Evolutionary conservation across 805 yeast species (phyloP).

Genomic region (Suhomyces faveliae): DNA sequence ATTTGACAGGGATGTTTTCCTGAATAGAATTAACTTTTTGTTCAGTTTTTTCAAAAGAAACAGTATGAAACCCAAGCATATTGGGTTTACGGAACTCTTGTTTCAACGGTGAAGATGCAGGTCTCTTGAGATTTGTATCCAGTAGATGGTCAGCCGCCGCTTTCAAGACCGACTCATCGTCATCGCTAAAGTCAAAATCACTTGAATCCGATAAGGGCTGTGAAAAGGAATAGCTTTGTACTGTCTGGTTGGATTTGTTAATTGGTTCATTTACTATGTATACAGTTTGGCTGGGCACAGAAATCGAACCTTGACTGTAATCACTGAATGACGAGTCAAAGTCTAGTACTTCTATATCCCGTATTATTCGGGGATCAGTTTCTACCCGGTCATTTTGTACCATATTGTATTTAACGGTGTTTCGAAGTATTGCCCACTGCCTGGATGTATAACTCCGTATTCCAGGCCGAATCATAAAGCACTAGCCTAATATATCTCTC

Average conservation of each 20-base stretch:
- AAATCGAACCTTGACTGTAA: background rate
- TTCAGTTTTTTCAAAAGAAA: conserved; percentile 1
- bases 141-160: conserved; percentile 9
- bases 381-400: conserved; percentile 1
- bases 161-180: conserved; percentile 10
- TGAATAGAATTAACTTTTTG: background rate
- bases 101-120: background rate
- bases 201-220: background rate
- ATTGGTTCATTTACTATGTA: background rate
- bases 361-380: conserved; percentile 2
- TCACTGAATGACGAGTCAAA: conserved; percentile 10
- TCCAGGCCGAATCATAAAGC: conserved; percentile 3
- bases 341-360: conserved; percentile 7
- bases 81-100: background rate
- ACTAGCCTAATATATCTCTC: background rate
- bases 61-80: conserved; percentile 2
- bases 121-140: background rate
- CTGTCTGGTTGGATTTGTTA: background rate
- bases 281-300: background rate
- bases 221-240: background rate
- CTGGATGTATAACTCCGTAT: background rate
- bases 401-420: background rate
- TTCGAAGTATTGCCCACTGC: conserved; percentile 2
- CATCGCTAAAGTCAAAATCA: conserved; percentile 11
- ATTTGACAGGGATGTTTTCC: background rate